Percentiles rank a stretch among this genome's conserved stretches.
These are phyloP conservation scores for Celoporthe dispersa DNA, from an alignment of 2,329 filamentous ascomycete species.

Conservation along the genomic window DNA sequence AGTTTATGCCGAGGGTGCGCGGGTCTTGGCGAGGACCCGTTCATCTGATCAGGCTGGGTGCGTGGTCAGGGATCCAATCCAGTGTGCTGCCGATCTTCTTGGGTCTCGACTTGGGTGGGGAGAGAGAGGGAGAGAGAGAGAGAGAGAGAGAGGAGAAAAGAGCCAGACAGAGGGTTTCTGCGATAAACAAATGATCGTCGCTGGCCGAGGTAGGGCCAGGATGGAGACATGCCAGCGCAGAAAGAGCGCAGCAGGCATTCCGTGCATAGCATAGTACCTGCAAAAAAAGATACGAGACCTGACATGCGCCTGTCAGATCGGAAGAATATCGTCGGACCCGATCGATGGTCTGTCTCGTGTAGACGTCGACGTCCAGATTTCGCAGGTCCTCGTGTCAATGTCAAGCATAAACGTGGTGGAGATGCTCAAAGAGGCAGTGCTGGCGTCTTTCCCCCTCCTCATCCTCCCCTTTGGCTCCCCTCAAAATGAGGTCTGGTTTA, in stretches of 20 bases:
- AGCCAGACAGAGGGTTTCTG: background rate
- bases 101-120: background rate
- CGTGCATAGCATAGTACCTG: background rate
- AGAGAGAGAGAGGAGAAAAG: background rate
- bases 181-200: conserved; percentile 4
- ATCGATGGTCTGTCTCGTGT: background rate
- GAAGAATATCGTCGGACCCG: background rate
- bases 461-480: background rate
- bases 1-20: background rate
- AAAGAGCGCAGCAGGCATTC: background rate
- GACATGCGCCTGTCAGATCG: background rate
- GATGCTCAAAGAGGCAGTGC: conserved; percentile 5
- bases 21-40: conserved; percentile 6
- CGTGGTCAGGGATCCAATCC: background rate
- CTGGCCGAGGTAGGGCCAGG: background rate
- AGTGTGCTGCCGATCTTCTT: background rate
- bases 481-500: background rate
- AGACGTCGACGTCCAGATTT: background rate
- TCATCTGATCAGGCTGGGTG: conserved; percentile 1
- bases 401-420: conserved; percentile 4
- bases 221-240: background rate
- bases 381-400: too few relatives aligned
- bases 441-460: too few relatives aligned
- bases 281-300: background rate
- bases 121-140: background rate